These are phyloP conservation scores for Trichophyton equinum DNA, from an alignment of 2,329 filamentous ascomycete species.

Conservation along the genomic window DNA sequence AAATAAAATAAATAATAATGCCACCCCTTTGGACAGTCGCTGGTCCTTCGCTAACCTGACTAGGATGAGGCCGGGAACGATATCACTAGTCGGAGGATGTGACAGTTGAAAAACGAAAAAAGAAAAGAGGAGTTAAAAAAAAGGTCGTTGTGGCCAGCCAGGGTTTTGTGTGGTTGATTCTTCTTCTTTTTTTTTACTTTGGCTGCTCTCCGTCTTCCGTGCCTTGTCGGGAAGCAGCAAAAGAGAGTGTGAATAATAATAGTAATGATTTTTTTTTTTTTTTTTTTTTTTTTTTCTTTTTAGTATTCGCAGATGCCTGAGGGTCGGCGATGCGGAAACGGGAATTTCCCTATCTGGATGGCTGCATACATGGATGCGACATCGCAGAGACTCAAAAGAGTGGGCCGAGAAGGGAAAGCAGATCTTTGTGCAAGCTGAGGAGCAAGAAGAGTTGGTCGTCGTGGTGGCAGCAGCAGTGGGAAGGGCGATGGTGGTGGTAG, in stretches of 20 bases:
- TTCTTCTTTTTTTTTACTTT: too few relatives aligned
- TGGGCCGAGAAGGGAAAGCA: background rate
- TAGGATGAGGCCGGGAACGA: background rate
- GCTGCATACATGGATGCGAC: conserved; percentile 3
- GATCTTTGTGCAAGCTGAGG: background rate
- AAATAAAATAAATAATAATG: background rate
- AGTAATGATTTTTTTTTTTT: too few relatives aligned
- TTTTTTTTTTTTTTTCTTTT: too few relatives aligned
- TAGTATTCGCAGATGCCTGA: background rate
- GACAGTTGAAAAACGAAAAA: background rate
- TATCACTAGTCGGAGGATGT: too few relatives aligned
- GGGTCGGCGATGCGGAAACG: background rate
- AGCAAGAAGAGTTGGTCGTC: background rate
- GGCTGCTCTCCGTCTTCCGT: background rate
- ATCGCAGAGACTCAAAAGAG: conserved; percentile 1
- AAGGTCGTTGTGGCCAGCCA: background rate
- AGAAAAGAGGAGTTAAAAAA: background rate
- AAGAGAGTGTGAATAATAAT: background rate
- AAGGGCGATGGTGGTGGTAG: background rate
- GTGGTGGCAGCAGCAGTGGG: background rate
- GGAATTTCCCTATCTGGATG: conserved; percentile 1
- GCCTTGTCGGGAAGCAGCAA: background rate
- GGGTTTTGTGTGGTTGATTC: background rate
- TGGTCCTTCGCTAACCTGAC: background rate
- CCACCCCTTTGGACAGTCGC: background rate